A percentile compares a stretch with the other conserved stretches of the same genome.
These are phyloP conservation scores for Aspergillus persii DNA, from an alignment of 2,329 filamentous ascomycete genomes.

Conservation along the genomic window DNA sequence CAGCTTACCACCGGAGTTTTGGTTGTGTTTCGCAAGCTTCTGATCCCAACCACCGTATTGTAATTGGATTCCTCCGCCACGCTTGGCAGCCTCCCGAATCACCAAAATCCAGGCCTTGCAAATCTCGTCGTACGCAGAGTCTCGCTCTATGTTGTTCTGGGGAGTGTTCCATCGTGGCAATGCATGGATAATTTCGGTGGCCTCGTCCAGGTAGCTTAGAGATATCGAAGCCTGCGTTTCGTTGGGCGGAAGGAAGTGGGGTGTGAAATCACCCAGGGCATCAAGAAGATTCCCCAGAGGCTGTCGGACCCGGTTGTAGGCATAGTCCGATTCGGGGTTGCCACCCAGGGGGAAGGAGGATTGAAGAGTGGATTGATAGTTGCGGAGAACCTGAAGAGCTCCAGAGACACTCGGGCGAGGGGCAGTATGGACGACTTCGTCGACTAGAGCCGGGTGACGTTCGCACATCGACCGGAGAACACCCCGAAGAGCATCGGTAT, in stretches of 20 bases:
- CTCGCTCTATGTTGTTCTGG: slow-evolving; percentile 86
- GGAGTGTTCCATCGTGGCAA: slow-evolving; percentile 89
- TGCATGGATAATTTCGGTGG: slow-evolving; percentile 83
- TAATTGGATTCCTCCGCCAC: slow-evolving; percentile 83
- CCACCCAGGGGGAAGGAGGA: slow-evolving; percentile 82
- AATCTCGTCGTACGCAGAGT: slow-evolving; percentile 94
- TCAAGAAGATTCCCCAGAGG: slow-evolving; percentile 78
- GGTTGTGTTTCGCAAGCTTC: slow-evolving; percentile 80
- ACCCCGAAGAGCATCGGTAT: slow-evolving; percentile 76
- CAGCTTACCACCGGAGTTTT: slow-evolving; percentile 78
- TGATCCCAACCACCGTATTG: slow-evolving; percentile 93
- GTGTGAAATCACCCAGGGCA: slow-evolving; percentile 88
- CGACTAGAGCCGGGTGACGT: slow-evolving; percentile 77
- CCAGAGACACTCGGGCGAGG: slow-evolving; percentile 83
- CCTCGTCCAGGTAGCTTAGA: slow-evolving; percentile 82
- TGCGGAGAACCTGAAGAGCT: slow-evolving; percentile 73
- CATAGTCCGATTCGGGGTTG: slow-evolving; percentile 82
- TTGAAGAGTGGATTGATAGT: slow-evolving; percentile 76
- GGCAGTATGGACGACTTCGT: slow-evolving; percentile 78
- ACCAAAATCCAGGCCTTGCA: slow-evolving; percentile 90
- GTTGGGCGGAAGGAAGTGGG: slow-evolving; percentile 89
- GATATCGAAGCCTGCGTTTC: slow-evolving; percentile 82
- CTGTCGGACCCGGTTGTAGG: slow-evolving; percentile 88
- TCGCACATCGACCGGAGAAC: slow-evolving; percentile 91
- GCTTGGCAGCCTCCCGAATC: slow-evolving; percentile 85